These are phyloP conservation scores for Quercus lobata DNA, from an alignment of 331 rosid genomes.

Conservation along the genomic window DNA sequence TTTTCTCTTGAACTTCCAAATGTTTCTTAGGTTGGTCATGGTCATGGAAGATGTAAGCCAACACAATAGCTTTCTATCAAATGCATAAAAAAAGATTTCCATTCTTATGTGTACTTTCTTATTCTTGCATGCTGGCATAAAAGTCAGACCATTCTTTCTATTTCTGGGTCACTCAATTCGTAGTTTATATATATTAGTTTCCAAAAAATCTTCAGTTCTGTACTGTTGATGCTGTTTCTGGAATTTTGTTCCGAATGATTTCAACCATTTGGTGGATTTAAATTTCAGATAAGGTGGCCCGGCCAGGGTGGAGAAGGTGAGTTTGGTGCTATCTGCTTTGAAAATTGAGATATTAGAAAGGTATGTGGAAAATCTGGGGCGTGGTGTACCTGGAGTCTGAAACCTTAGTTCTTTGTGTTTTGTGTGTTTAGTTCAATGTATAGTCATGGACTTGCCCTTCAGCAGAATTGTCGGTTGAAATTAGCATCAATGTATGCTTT, in stretches of 20 bases:
- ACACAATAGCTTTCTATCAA: not conserved
- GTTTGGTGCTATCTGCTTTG: not conserved
- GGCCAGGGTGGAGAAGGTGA: conserved; percentile 90
- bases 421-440: not conserved
- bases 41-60: not conserved
- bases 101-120: not conserved
- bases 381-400: not conserved
- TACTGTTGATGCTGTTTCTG: not conserved
- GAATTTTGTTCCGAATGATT: not conserved
- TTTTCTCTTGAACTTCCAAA: not conserved
- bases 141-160: not conserved
- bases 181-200: not conserved
- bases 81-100: not conserved
- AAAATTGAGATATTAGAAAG: not conserved
- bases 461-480: not conserved
- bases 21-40: not conserved
- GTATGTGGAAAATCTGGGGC: not conserved
- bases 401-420: not conserved
- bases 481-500: not conserved
- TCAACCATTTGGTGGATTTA: conserved; percentile 14
- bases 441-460: not conserved
- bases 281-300: conserved; percentile 56
- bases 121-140: not conserved
- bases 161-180: not conserved
- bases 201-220: not conserved